A percentile compares a stretch with the other conserved stretches of the same genome.
Conservation (phyloP, 108 stramenopile species). For the Cylindrotheca closterium region DNA sequence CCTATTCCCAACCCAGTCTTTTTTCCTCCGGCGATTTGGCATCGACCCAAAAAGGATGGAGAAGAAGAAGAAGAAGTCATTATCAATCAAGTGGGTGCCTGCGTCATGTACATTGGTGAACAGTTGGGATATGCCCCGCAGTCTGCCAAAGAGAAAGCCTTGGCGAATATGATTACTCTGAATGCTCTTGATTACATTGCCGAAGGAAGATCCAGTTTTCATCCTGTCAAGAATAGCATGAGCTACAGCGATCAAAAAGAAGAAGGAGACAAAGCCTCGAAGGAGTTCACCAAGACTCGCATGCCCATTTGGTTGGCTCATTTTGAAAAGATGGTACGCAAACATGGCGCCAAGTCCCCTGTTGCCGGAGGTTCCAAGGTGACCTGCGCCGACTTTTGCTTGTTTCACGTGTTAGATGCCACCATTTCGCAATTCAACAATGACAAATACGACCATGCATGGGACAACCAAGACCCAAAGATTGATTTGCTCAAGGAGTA, state of each 20-base stretch:
- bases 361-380: slow-evolving; percentile 30
- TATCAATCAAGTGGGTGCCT: slow-evolving; percentile 36
- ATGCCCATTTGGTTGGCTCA: slow-evolving; percentile 31
- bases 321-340: slow-evolving; percentile 34
- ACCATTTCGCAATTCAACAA: slow-evolving; percentile 37
- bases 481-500: slow-evolving; percentile 30
- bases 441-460: slow-evolving; percentile 34
- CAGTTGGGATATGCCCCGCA: slow-evolving; percentile 31
- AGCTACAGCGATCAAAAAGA: slow-evolving; percentile 44
- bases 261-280: slow-evolving; percentile 35
- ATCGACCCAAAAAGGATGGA: slow-evolving; percentile 27
- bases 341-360: slow-evolving; percentile 11
- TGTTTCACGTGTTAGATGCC: slow-evolving; percentile 40
- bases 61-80: slow-evolving; percentile 22
- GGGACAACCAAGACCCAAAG: slow-evolving; percentile 25
- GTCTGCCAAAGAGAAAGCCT: slow-evolving; percentile 16
- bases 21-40: slow-evolving; percentile 37
- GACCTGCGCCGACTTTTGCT: slow-evolving; percentile 39
- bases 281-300: slow-evolving; percentile 23
- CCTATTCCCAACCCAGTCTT: slow-evolving; percentile 10
- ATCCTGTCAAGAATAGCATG: slow-evolving; percentile 33
- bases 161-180: slow-evolving; percentile 21
- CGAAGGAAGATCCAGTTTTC: slow-evolving; percentile 38
- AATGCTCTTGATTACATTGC: slow-evolving; percentile 37
- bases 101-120: slow-evolving; percentile 34